Evolutionary conservation across 176 grass and related monocot species (phyloP).

Genomic region (Ananas comosus): DNA sequence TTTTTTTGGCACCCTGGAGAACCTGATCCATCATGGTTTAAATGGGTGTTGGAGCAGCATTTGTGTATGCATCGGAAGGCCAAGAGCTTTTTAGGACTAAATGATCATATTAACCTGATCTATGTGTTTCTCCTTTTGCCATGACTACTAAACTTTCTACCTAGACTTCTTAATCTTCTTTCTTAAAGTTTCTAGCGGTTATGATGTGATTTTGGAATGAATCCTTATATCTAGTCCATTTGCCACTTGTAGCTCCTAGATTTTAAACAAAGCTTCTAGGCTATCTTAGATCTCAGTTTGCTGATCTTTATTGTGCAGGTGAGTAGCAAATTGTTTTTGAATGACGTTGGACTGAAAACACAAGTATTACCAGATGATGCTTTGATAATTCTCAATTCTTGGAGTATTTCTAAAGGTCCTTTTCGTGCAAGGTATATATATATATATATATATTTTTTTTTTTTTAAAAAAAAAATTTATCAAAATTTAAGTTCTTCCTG

Average conservation of each 20-base stretch:
- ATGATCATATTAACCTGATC: background rate
- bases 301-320: constrained; percentile 44
- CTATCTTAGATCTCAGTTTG: background rate
- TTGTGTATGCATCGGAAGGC: too few species aligned
- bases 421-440: constrained; percentile 59
- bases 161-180: background rate
- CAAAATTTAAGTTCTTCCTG: background rate
- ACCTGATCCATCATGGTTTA: background rate
- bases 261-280: background rate
- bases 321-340: constrained; percentile 64
- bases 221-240: background rate
- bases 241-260: background rate
- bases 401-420: constrained; percentile 51
- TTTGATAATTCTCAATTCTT: constrained; percentile 54
- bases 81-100: too few species aligned
- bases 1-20: background rate
- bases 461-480: too few species aligned
- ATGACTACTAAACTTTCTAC: too few species aligned
- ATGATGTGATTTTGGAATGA: background rate
- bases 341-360: constrained; percentile 81
- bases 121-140: background rate
- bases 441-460: background rate
- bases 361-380: constrained; percentile 52
- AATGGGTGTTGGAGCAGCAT: too few species aligned
- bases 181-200: background rate